phyloP scores from a whole-genome alignment of 805 yeast species.

The Cyberlindnera xylosilytica region DNA sequence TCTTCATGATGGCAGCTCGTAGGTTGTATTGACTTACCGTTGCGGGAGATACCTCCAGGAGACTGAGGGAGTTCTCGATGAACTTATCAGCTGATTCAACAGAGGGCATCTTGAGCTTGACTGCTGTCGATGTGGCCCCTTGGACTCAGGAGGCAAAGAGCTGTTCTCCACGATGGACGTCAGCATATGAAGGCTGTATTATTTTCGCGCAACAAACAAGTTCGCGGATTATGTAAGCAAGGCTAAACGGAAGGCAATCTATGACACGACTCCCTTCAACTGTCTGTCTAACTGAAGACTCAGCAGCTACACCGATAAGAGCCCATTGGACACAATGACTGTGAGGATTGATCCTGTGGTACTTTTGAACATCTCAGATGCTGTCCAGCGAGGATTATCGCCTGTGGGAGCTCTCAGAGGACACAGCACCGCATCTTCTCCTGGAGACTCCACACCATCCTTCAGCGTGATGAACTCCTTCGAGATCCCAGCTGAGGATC shows the following conservation, averaged over 20 bases:
- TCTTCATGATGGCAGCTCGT: neutral
- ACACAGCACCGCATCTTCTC: neutral
- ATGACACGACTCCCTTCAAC: too few species aligned
- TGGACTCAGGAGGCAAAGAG: too few species aligned
- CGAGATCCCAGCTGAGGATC: constrained; percentile 6
- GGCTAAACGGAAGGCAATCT: too few species aligned
- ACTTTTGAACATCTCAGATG: constrained; percentile 17
- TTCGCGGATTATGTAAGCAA: neutral
- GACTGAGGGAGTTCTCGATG: constrained; percentile 22
- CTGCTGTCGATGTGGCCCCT: too few species aligned
- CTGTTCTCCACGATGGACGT: too few species aligned
- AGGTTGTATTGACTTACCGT: constrained; percentile 16
- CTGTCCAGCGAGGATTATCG: constrained; percentile 12
- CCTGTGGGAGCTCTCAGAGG: constrained; percentile 14
- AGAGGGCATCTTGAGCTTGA: constrained; percentile 15
- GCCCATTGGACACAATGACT: neutral
- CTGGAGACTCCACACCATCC: neutral
- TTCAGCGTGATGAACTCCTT: constrained; percentile 11
- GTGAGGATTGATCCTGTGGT: constrained; percentile 13
- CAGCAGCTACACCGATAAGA: too few species aligned
- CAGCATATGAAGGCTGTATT: too few species aligned
- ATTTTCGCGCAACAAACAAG: too few species aligned
- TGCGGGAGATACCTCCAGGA: constrained; percentile 20
- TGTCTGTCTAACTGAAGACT: too few species aligned
- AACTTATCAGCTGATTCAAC: constrained; percentile 22